Percentiles rank a stretch among this genome's conserved stretches.
Evolutionary conservation across 257 asterid species (phyloP).

Genomic region (Solanum sejunctum): DNA sequence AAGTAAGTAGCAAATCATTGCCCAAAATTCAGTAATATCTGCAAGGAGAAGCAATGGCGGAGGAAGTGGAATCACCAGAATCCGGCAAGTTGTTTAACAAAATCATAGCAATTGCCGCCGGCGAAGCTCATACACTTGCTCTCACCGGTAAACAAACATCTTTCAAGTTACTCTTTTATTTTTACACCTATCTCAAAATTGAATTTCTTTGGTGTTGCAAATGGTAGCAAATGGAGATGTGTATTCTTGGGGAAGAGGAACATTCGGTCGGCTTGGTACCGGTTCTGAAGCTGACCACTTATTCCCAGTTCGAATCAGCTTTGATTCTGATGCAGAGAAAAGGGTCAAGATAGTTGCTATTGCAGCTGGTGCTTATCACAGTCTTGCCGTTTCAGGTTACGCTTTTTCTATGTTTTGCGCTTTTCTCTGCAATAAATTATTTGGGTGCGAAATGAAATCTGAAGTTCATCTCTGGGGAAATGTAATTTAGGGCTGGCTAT

Average conservation of each 20-base stretch:
- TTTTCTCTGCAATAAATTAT: no score
- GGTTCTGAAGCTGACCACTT: slow-evolving; percentile 58
- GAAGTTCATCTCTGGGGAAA: neutral
- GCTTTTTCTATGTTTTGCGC: neutral
- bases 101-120: slow-evolving; percentile 45
- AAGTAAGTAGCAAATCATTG: neutral
- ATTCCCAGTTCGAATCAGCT: slow-evolving; percentile 37
- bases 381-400: slow-evolving; percentile 83
- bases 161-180: neutral
- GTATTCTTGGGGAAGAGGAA: slow-evolving; percentile 93
- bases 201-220: neutral
- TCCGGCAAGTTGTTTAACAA: slow-evolving; percentile 31
- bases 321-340: slow-evolving; percentile 20
- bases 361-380: slow-evolving; percentile 89
- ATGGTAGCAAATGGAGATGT: slow-evolving; percentile 67
- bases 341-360: slow-evolving; percentile 53
- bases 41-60: neutral
- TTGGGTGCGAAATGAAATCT: neutral
- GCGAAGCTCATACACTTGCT: slow-evolving; percentile 92
- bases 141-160: slow-evolving; percentile 36
- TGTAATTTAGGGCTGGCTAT: neutral
- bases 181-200: neutral
- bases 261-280: slow-evolving; percentile 76
- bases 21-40: neutral
- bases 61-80: neutral